A percentile compares a stretch with the other conserved stretches of the same genome.
Evolutionary conservation across 1,284 basidiomycete genomes (phyloP).

Genomic region (Trichosporon asahii): DNA sequence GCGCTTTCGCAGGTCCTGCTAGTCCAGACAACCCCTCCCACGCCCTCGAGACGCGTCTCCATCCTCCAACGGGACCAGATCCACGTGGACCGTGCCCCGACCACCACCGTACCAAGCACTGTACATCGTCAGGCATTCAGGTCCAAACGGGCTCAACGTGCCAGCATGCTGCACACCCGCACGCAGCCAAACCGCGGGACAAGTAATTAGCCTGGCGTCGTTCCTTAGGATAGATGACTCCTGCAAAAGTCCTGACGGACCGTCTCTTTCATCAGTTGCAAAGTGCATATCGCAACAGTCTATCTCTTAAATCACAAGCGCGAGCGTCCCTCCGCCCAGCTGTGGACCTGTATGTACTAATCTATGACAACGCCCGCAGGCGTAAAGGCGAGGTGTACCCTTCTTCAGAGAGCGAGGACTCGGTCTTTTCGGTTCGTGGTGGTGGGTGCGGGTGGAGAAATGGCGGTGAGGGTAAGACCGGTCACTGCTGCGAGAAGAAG

Average conservation of each 20-base stretch:
- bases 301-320: neutral
- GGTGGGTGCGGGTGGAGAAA: neutral
- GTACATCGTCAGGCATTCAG: neutral
- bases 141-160: neutral
- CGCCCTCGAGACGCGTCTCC: constrained; percentile 4
- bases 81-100: neutral
- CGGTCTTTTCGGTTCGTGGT: neutral
- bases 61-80: neutral
- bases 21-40: neutral
- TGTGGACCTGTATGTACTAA: constrained; percentile 5
- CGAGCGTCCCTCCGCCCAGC: neutral
- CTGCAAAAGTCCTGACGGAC: neutral
- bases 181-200: neutral
- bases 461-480: neutral
- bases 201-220: neutral
- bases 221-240: neutral
- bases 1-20: neutral
- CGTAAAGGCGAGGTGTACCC: neutral
- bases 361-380: constrained; percentile 9
- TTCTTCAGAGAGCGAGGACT: neutral
- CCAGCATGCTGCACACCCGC: neutral
- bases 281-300: constrained; percentile 2
- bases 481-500: neutral
- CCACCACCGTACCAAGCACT: neutral
- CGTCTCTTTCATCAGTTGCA: neutral